A percentile compares a stretch with the other conserved stretches of the same genome.
These are phyloP conservation scores for Lathyrus oleraceus DNA, from an alignment of 306 rosid species.

Conservation along the genomic window DNA sequence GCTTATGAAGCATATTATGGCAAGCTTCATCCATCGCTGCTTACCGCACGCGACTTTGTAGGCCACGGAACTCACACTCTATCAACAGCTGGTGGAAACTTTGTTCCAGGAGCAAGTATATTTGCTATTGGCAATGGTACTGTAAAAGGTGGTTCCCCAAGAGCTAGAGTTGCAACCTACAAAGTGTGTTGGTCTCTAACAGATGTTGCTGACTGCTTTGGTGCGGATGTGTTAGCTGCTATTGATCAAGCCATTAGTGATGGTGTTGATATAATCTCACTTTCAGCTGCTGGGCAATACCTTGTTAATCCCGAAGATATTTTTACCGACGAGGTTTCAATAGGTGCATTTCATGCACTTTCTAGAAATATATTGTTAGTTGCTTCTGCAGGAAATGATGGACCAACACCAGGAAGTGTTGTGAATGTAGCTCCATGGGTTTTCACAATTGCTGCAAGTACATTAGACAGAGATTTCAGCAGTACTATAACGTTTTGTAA, in stretches of 20 bases:
- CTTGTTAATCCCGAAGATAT: constrained; percentile 3
- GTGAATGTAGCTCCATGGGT: constrained; percentile 62
- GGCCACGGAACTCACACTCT: constrained; percentile 88
- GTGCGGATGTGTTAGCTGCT: constrained; percentile 60
- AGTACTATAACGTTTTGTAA: constrained; percentile 48
- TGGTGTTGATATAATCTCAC: constrained; percentile 67
- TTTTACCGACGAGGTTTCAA: constrained; percentile 35
- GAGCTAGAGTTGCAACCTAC: constrained; percentile 68
- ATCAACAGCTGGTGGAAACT: constrained; percentile 73
- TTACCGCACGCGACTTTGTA: constrained; percentile 50
- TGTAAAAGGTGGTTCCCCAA: constrained; percentile 84
- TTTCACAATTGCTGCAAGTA: constrained; percentile 72
- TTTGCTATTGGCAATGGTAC: constrained; percentile 71
- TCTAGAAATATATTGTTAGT: constrained; percentile 45
- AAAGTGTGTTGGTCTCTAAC: constrained; percentile 69
- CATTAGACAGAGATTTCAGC: constrained; percentile 55
- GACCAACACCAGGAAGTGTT: constrained; percentile 46
- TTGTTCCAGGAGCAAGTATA: constrained; percentile 43
- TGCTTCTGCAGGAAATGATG: constrained; percentile 63
- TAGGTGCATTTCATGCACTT: constrained; percentile 67
- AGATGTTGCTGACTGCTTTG: constrained; percentile 38
- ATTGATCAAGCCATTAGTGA: constrained; percentile 71
- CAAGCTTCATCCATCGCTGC: neutral
- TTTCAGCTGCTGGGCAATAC: constrained; percentile 41
- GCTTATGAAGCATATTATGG: constrained; percentile 36